These are phyloP conservation scores for Prunus padus DNA, from an alignment of 306 rosid species.

Conservation along the genomic window DNA sequence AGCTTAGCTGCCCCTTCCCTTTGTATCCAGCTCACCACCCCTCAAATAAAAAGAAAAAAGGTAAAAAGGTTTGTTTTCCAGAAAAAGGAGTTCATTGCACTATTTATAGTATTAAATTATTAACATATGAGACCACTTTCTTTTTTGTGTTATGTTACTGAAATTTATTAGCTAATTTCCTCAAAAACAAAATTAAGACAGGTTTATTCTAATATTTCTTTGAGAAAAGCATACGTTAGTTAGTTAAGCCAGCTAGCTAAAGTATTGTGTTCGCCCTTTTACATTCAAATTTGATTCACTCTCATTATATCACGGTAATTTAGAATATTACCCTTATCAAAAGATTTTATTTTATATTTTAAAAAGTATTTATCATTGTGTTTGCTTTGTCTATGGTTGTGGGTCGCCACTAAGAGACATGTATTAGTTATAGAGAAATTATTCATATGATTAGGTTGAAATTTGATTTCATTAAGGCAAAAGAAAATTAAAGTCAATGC, in stretches of 20 bases:
- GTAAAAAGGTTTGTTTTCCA: too few relatives aligned
- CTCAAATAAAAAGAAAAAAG: neutral
- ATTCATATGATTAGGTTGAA: neutral
- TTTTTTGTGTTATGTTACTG: neutral
- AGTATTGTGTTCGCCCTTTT: rapidly evolving
- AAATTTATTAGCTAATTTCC: neutral
- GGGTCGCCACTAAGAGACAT: neutral
- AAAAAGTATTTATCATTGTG: neutral
- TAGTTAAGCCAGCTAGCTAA: rapidly evolving
- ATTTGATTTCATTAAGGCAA: neutral
- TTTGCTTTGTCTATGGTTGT: neutral
- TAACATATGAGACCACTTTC: neutral
- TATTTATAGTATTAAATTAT: neutral
- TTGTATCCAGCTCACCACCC: conserved; percentile 12
- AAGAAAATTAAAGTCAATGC: neutral
- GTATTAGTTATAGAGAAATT: neutral
- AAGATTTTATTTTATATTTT: neutral
- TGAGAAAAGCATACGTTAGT: rapidly evolving
- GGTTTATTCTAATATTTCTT: too few relatives aligned
- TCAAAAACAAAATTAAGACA: too few relatives aligned
- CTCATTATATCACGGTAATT: neutral
- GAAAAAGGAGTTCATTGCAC: neutral
- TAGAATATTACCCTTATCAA: too few relatives aligned
- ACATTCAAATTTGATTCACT: too few relatives aligned
- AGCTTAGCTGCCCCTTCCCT: neutral